Base-by-base conservation (phyloP, 2,329 filamentous ascomycete genomes). In the Fonsecaea multimorphosa region DNA sequence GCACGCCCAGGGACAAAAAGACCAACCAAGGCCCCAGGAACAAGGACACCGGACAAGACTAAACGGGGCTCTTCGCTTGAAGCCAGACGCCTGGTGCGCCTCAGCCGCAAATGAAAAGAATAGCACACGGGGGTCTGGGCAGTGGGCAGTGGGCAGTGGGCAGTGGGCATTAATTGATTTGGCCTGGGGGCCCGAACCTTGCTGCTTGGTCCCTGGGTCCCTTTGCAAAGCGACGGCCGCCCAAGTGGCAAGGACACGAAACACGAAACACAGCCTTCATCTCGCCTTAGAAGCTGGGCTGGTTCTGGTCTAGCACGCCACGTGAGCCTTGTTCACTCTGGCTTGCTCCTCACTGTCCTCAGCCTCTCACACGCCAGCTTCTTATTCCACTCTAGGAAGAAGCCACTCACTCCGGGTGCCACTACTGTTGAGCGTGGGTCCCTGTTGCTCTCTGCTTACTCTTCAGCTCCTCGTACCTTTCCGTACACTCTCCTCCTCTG, bases 91-190 rank as follows among this genome's bases (percentile, higher is more conserved):
- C n/a, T n/a, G n/a, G n/a, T n/a, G n/a, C n/a, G 44, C 44, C 44
- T 49, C 44, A 49, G 44, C 44, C 44, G 44, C 44, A 49, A 49
- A 49, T 49, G 19, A 24, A 49, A 49, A 49, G 44, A 49, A 49
- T 49, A 49, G 44, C 44, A 49, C 44, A 49, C 44, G 19, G 22
- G 27, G 22, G 44, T 49, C 19, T 49, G 44, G 44, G 44, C 44
- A 14, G 1, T 19, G n/a, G n/a, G n/a, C n/a, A n/a, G n/a, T n/a
- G n/a, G n/a, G n/a, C n/a, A n/a, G n/a, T n/a, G n/a, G n/a, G n/a
- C n/a, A n/a, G n/a, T n/a, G n/a, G n/a, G n/a, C n/a, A n/a, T n/a
- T n/a, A n/a, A n/a, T n/a, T n/a, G 16, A 5, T 38, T 44, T 11
- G 38, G 38, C 38, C 19, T 16, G 38, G 38, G 38, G 38, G 38